Evolutionary conservation across 2,329 filamentous ascomycete genomes (phyloP), one percentile per base, ranked within the genome.

Genomic region (Sporothrix phasma): DNA sequence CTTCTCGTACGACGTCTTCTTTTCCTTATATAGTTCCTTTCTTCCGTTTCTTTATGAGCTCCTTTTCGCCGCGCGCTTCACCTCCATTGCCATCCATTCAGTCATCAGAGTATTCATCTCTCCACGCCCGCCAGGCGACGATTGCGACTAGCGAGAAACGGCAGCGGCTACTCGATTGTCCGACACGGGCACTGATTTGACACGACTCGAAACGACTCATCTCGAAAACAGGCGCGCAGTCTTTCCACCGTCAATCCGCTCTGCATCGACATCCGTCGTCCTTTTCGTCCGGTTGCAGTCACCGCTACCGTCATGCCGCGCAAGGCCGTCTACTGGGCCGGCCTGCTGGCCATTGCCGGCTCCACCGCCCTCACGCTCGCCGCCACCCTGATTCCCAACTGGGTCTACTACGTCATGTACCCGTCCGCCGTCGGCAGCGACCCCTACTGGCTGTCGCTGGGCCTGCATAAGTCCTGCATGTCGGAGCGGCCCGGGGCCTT

Each of bases 391-490:
- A 79, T 88, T 54, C 88, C 89, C 17, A 79, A 84, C 74, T 94
- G 90, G 89, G 78, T 92, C 60, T 80, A 81, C 63, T 91, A 84
- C 73, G 76, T 81, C 49, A 82, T 84, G 47, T 60, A 66, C 34
- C 63, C 68, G 10, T 79, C 78, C 7, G 78, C 79, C 19, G 75
- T 79, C 60, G 71, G 75, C 41, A 78, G 79, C 71, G 75, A 76
- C 65, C 77, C 73, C 41, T 78, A 81, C 68, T 77, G 78, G 68
- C 83, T 85, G 69, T 83, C 82, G 67, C 85, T 92, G 72, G 93
- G 93, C 65, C 84, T 99, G 53, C 89, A 96, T 76, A 83, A 82
- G 69, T 86, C 85, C 73, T 99, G 93, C 77, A 89, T 87, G 62
- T 88, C 84, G 65, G 78, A 89, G 22, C 53, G 54, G 31, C 47